Percentiles rank a stretch among this genome's conserved stretches.
Evolutionary conservation across 768 basidiomycete genomes (phyloP).

Genomic region (Naganishia vaughanmartiniae): DNA sequence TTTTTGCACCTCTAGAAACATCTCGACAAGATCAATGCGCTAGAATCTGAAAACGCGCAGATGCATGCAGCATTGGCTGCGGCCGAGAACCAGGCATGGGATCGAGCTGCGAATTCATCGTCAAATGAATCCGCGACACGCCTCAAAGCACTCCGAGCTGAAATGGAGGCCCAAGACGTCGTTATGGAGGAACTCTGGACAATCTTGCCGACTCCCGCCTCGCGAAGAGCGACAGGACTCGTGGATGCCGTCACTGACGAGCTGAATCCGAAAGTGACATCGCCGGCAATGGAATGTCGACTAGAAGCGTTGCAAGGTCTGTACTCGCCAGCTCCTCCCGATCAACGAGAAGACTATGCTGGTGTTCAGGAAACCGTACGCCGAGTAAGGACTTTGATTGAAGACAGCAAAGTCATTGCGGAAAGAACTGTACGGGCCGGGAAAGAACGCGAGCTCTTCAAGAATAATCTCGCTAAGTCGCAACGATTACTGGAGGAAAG

Average conservation of each 20-base stretch:
- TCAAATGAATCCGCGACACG: conserved; percentile 8
- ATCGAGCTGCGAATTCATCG: conserved; percentile 27
- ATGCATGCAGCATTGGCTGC: conserved; percentile 19
- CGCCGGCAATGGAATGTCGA: conserved; percentile 68
- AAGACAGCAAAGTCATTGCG: conserved; percentile 78
- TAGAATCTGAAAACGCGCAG: conserved; percentile 26
- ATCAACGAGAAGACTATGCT: conserved; percentile 56
- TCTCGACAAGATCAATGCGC: conserved; percentile 5
- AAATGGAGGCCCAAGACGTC: conserved; percentile 61
- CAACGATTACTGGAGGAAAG: conserved; percentile 86
- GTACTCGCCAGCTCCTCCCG: conserved; percentile 57
- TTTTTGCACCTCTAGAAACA: neutral
- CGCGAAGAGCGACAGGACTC: conserved; percentile 59
- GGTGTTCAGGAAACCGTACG: conserved; percentile 71
- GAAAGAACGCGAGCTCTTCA: conserved; percentile 82
- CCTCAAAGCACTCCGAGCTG: conserved; percentile 51
- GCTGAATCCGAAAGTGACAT: conserved; percentile 48
- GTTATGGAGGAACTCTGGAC: conserved; percentile 73
- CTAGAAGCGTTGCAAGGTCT: conserved; percentile 79
- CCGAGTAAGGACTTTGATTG: conserved; percentile 74
- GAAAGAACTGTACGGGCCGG: conserved; percentile 80
- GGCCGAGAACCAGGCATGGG: conserved; percentile 27
- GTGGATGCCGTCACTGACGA: conserved; percentile 51
- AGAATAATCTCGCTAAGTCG: conserved; percentile 86
- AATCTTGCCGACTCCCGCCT: conserved; percentile 77